These are phyloP conservation scores for Perkinsus marinus DNA, from an alignment of 169 alveolate species.

Conservation along the genomic window DNA sequence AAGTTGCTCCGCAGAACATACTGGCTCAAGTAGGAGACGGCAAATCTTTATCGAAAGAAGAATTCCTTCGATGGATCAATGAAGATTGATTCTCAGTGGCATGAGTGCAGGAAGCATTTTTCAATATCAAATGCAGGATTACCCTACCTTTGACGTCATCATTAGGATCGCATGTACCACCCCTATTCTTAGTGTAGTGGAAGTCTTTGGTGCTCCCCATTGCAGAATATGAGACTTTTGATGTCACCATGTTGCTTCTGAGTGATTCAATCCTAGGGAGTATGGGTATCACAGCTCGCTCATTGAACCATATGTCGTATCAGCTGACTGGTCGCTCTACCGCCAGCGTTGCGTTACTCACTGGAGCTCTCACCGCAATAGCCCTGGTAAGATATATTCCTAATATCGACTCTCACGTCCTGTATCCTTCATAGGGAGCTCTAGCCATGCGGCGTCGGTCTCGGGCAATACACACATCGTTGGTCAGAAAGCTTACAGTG, in stretches of 20 bases:
- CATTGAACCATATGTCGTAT: not conserved
- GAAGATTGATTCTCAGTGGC: not conserved
- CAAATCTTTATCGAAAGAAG: not conserved
- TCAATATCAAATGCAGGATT: not conserved
- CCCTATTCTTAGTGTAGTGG: too few relatives aligned
- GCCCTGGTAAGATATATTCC: not conserved
- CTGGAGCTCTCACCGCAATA: not conserved
- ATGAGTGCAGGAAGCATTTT: not conserved
- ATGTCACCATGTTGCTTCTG: too few relatives aligned
- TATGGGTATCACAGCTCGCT: too few relatives aligned
- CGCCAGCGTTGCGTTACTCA: not conserved
- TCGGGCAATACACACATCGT: not conserved
- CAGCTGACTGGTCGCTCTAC: not conserved
- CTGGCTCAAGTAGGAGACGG: not conserved
- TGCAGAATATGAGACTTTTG: too few relatives aligned
- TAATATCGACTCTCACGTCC: not conserved
- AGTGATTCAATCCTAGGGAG: too few relatives aligned
- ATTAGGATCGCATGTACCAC: too few relatives aligned
- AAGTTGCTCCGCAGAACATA: not conserved
- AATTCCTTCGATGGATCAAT: not conserved
- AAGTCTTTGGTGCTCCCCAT: too few relatives aligned
- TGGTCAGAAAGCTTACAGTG: not conserved
- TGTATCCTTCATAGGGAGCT: not conserved
- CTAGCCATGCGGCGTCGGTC: not conserved
- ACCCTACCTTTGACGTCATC: too few relatives aligned